Base-by-base conservation (phyloP, 768 basidiomycete genomes). In the Lentinus brumalis region DNA sequence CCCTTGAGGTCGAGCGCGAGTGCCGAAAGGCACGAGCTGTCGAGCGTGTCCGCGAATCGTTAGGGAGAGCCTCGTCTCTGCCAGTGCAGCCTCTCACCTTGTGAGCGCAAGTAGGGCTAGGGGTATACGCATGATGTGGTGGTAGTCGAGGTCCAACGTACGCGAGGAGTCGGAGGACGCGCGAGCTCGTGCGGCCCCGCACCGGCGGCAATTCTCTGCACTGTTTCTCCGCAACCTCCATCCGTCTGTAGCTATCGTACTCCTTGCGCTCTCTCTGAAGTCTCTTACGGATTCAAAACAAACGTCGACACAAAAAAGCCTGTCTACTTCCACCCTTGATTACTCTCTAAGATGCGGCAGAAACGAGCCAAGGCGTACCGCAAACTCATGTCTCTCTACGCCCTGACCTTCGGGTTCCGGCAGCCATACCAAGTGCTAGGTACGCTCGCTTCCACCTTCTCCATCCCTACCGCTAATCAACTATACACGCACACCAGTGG, bases 331-430 rank as follows among this genome's bases (percentile, higher is more conserved):
- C 5, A 1, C 8, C 15, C 9, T 11, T 29, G 11, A 8, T 2
- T 5, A 35, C 11, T 35, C 18, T 30, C 14, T 1, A 29, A 46
- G 40, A 99, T 99, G 97, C 82, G 95, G 57, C 94, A 97, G 77
- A 97, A 93, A 77, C 83, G 97, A 72, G 94, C 95, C 30, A 99
- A 99, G 75, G 85, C 88, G 0, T 98, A 98, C 76, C 85, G 89
- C 66, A 94, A 94, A 72, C 89, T 96, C 55, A 98, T 99, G 96
- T 82, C 86, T 15, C 77, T 96, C 51, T 98, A 98, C 72, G 84
- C 82, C 62, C 83, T 89, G 73, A 82, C 88, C 2, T 98, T 98
- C 74, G 91, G 91, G 6, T 98, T 98, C 74, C 79, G 94, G 47
- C 87, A 94, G 68, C 96, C 97, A 0, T 98, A 94, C 73, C 97